Base-by-base conservation (phyloP, 23 red algal genomes). In the Gracilaria caudata region DNA sequence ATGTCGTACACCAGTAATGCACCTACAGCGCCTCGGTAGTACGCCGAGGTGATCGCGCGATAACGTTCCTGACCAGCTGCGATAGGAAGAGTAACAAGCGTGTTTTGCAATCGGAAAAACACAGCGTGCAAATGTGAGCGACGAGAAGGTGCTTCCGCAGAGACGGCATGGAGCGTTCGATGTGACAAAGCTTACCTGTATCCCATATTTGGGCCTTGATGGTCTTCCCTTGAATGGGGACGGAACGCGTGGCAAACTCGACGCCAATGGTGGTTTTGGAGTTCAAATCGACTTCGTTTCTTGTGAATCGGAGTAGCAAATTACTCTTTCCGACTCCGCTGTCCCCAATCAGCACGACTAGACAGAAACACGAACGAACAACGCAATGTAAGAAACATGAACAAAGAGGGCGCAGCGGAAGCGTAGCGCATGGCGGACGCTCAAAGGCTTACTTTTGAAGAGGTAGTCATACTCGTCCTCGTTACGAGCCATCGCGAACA, bases 131-230 rank as follows among this genome's bases (percentile, higher is more conserved):
- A 53, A 13, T 7, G 49, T 53, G 49, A 53, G 49, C 49, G 49
- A 53, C 49, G 6, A 17, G 49, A 7, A 17, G 1, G 49, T 9
- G 49, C 1, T 53, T 53, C 12, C 6, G 1, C n/a, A 16, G 60
- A 2, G 60, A n/a, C n/a, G n/a, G n/a, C n/a, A n/a, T n/a, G n/a
- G 4, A 0, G 60, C 7, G 23, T 14, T 65, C 7, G 60, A 32
- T 65, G 8, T 32, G 4, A 11, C 2, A 32, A 32, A 25, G 45
- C 72, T 35, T 77, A 77, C 72, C 72, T 77, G 95, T 98, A 63
- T 98, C 95, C 95, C 95, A 98, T 51, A 98, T 98, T 76, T 98
- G 95, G 8, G 95, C 95, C 72, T 98, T 98, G 76, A 98, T 90
- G 34, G 66, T 93, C 86, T 98, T 98, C n/a, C 90, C 95, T 51